Conservation (phyloP, 108 stramenopile species). For the Pelagomonas calceolata region DNA sequence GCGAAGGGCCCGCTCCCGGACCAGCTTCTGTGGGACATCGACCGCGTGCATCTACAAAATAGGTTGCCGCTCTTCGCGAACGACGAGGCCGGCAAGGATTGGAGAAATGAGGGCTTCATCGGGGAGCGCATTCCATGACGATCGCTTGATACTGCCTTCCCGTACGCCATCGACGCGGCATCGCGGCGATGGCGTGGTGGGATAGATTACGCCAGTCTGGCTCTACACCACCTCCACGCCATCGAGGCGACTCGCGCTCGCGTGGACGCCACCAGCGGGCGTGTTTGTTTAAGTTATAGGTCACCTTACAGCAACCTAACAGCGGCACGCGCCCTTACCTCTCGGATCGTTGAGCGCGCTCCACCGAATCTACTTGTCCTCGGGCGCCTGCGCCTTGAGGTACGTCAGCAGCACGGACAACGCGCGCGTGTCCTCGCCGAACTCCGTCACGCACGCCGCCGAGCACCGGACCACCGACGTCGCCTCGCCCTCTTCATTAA, state of each 20-base stretch:
- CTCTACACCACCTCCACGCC: too few relatives aligned
- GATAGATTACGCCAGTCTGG: too few relatives aligned
- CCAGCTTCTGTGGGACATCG: conserved; percentile 75
- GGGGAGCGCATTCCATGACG: conserved; percentile 75
- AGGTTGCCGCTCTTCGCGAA: conserved; percentile 69
- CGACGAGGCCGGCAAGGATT: conserved; percentile 61
- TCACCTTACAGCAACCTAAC: too few relatives aligned
- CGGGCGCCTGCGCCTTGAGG: conserved; percentile 76
- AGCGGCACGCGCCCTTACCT: too few relatives aligned
- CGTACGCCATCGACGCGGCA: too few relatives aligned
- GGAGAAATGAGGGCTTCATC: conserved; percentile 74
- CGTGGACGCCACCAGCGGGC: too few relatives aligned
- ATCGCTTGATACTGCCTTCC: too few relatives aligned
- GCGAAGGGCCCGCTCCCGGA: conserved; percentile 47
- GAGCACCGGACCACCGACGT: conserved; percentile 94
- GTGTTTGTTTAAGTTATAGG: too few relatives aligned
- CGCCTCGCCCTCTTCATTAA: conserved; percentile 86
- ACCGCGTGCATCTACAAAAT: conserved; percentile 73
- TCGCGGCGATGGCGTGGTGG: too few relatives aligned
- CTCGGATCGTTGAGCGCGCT: too few relatives aligned
- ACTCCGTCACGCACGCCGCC: conserved; percentile 95
- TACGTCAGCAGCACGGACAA: conserved; percentile 86
- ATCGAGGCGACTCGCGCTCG: too few relatives aligned
- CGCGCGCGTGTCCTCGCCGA: conserved; percentile 93
- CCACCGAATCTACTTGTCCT: too few relatives aligned